A percentile compares a stretch with the other conserved stretches of the same genome.
These are phyloP conservation scores for Anthoceros angustus DNA, from an alignment of 225 moss, liverwort and hornwort genomes.

Conservation along the genomic window DNA sequence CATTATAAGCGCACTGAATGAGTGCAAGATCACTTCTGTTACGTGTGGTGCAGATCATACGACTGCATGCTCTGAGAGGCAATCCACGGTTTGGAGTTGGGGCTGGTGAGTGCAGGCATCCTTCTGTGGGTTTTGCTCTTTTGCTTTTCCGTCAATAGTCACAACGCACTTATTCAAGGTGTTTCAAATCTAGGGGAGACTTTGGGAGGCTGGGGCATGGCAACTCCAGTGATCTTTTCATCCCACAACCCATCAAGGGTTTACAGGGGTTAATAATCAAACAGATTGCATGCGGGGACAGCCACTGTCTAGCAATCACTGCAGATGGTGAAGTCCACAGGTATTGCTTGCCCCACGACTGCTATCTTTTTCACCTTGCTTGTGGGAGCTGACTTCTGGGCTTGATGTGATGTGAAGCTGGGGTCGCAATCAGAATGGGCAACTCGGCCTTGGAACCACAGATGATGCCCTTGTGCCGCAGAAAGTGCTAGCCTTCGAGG, in stretches of 20 bases:
- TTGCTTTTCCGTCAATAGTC: neutral
- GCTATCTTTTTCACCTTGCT: neutral
- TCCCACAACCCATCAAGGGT: constrained; percentile 63
- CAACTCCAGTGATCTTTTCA: constrained; percentile 77
- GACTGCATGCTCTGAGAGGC: constrained; percentile 49
- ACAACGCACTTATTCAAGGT: neutral
- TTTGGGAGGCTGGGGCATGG: constrained; percentile 93
- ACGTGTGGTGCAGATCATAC: constrained; percentile 91
- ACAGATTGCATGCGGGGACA: constrained; percentile 85
- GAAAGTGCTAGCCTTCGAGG: constrained; percentile 63
- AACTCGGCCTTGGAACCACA: constrained; percentile 71
- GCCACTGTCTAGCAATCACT: constrained; percentile 80
- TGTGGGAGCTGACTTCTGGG: neutral
- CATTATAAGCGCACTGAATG: constrained; percentile 43
- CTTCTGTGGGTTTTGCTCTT: constrained; percentile 3
- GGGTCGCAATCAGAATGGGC: constrained; percentile 95
- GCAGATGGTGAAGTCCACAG: constrained; percentile 62
- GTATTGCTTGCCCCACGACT: constrained; percentile 14
- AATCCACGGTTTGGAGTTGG: constrained; percentile 75
- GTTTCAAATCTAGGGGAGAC: constrained; percentile 49
- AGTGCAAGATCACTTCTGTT: constrained; percentile 39
- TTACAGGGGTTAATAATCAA: constrained; percentile 55
- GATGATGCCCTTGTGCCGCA: constrained; percentile 62
- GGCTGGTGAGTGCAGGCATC: constrained; percentile 51
- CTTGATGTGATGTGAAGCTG: constrained; percentile 34